A percentile compares a stretch with the other conserved stretches of the same genome.
Conservation (phyloP, 2,329 filamentous ascomycete species). For the Tolypocladium inflatum region DNA sequence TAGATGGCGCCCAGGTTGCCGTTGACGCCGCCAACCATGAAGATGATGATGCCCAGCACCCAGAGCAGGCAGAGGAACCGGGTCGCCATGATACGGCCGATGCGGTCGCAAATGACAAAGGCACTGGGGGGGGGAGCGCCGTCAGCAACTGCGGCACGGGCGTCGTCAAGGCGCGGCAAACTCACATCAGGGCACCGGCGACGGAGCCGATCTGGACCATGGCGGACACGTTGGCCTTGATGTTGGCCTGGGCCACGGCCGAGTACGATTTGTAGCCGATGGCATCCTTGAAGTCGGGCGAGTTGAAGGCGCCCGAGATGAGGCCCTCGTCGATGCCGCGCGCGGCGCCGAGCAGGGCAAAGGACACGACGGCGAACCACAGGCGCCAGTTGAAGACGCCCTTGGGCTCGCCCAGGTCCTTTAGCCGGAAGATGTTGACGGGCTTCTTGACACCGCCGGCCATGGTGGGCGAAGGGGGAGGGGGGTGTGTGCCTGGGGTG, state of each 20-base stretch:
- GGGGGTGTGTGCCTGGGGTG: background rate
- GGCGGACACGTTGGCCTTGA: conserved; percentile 66
- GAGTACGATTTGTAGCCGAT: conserved; percentile 49
- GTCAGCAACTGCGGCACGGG: background rate
- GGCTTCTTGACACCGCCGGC: conserved; percentile 44
- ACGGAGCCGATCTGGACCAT: conserved; percentile 79
- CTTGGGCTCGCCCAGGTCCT: conserved; percentile 55
- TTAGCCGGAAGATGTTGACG: conserved; percentile 54
- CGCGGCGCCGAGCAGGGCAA: conserved; percentile 67
- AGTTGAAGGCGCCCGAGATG: conserved; percentile 62
- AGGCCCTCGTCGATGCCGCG: conserved; percentile 75
- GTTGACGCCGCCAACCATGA: conserved; percentile 41
- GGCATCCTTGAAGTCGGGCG: conserved; percentile 50
- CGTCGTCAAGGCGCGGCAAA: background rate
- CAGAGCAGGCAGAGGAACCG: conserved; percentile 47
- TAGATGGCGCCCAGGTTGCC: conserved; percentile 49
- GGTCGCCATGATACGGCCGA: conserved; percentile 55
- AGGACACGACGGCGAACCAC: conserved; percentile 67
- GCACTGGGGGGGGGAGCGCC: conserved; percentile 28
- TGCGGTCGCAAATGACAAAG: conserved; percentile 48
- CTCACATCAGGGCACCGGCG: conserved; percentile 52
- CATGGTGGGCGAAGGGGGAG: conserved; percentile 24
- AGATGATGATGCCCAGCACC: conserved; percentile 49
- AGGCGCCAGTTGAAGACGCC: conserved; percentile 69
- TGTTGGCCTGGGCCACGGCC: conserved; percentile 48